Percentiles rank a stretch among this genome's conserved stretches.
Conservation (phyloP, 805 yeast genomes). For the Teunomyces cretensis region DNA sequence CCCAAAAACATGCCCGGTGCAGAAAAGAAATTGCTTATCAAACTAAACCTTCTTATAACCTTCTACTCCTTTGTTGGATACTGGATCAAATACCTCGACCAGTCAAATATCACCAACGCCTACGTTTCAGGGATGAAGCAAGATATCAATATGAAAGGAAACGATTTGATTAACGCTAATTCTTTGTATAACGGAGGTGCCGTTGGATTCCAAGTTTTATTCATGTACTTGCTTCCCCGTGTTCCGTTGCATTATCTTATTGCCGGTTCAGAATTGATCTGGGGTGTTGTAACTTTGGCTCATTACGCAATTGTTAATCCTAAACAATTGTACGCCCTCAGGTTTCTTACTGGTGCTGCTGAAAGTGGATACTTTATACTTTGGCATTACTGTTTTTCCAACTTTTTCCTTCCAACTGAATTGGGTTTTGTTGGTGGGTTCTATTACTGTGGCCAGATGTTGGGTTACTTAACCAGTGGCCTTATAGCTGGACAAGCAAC, state of each 20-base stretch:
- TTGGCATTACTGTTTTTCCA: conserved; percentile 35
- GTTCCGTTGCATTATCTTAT: conserved; percentile 21
- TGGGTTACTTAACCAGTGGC: conserved; percentile 31
- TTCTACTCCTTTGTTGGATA: conserved; percentile 23
- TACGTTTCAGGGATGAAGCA: conserved; percentile 21
- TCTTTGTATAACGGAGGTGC: conserved; percentile 22
- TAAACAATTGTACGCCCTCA: conserved; percentile 18
- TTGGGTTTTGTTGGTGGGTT: conserved; percentile 21
- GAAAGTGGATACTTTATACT: conserved; percentile 13
- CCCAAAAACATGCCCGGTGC: conserved; percentile 24
- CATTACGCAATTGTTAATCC: conserved; percentile 15
- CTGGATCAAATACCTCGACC: conserved; percentile 26
- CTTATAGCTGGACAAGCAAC: conserved; percentile 21
- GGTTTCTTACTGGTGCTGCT: conserved; percentile 20
- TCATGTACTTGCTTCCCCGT: conserved; percentile 22
- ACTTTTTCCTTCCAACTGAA: conserved; percentile 44
- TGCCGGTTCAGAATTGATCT: conserved; percentile 18
- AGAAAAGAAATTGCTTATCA: conserved; percentile 22
- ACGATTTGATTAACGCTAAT: conserved; percentile 22
- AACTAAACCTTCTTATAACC: conserved; percentile 23
- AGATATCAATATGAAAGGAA: conserved; percentile 17
- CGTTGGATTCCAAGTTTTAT: conserved; percentile 22
- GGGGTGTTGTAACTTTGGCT: conserved; percentile 20
- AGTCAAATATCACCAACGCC: conserved; percentile 23
- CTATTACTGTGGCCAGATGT: conserved; percentile 30